Evolutionary conservation across 306 rosid species (phyloP).

Genomic region (Arachis hypogaea): DNA sequence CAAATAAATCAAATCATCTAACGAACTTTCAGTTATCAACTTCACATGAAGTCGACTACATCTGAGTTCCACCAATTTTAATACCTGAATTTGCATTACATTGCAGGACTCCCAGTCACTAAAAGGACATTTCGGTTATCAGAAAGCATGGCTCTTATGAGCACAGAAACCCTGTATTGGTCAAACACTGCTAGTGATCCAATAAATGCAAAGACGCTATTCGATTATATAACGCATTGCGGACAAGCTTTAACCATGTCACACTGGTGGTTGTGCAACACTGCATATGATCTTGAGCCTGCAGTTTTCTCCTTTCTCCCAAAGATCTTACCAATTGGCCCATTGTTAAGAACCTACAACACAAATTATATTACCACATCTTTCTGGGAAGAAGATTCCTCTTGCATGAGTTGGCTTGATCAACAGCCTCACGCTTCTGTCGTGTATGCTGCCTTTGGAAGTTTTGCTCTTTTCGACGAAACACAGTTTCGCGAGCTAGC

Average conservation of each 20-base stretch:
- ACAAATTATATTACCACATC: not conserved
- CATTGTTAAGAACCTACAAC: not conserved
- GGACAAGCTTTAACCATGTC: not conserved
- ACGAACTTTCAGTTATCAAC: too few species aligned
- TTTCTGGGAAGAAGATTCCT: conserved; percentile 31
- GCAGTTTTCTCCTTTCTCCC: not conserved
- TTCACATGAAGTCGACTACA: too few species aligned
- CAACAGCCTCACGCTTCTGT: conserved; percentile 29
- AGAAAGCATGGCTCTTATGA: not conserved
- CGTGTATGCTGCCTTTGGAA: conserved; percentile 29
- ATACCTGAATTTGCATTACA: not conserved
- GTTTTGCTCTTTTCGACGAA: not conserved
- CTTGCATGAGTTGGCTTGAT: conserved; percentile 31
- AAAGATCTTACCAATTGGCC: not conserved
- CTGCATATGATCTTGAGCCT: conserved; percentile 20
- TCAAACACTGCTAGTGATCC: not conserved
- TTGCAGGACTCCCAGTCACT: conserved; percentile 16
- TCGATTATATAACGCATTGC: not conserved
- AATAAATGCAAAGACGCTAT: not conserved
- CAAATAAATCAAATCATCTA: too few species aligned
- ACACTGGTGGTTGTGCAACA: conserved; percentile 1
- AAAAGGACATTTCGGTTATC: conserved; percentile 10
- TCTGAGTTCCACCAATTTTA: too few species aligned
- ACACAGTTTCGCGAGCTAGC: conserved; percentile 24
- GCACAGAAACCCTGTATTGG: conserved; percentile 4